phyloP scores from a whole-genome alignment of 2,329 filamentous ascomycete genomes.

The Ophiostoma australiae region DNA sequence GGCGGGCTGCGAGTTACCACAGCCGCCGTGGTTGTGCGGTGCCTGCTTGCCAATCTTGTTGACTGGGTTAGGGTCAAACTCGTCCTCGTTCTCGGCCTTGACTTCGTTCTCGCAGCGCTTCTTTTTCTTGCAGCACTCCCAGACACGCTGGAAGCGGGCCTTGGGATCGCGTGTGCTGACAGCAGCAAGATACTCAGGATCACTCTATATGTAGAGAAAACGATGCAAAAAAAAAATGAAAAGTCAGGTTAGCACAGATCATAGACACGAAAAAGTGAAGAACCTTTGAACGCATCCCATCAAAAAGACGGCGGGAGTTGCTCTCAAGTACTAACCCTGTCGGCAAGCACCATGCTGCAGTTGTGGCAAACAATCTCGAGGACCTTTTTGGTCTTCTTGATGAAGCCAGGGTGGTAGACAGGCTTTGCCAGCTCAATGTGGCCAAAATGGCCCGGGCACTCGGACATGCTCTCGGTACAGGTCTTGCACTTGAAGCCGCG shows the following conservation, averaged over 20 bases:
- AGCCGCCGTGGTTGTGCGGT: constrained; percentile 72
- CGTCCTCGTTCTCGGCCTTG: constrained; percentile 56
- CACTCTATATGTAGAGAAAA: constrained; percentile 52
- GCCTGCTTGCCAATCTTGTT: constrained; percentile 40
- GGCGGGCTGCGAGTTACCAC: constrained; percentile 83
- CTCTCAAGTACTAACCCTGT: constrained; percentile 79
- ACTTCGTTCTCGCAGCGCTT: constrained; percentile 75
- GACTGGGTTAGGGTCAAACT: constrained; percentile 52
- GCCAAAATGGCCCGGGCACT: constrained; percentile 96
- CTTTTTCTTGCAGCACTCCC: constrained; percentile 87
- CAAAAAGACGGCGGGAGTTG: constrained; percentile 17
- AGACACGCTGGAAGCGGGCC: constrained; percentile 86
- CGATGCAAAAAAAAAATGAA: constrained; percentile 30
- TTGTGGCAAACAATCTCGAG: constrained; percentile 98
- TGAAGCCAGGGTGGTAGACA: constrained; percentile 91
- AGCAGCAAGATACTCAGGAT: constrained; percentile 76
- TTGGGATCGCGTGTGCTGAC: constrained; percentile 87
- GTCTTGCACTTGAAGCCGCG: constrained; percentile 93
- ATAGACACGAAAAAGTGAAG: constrained; percentile 38
- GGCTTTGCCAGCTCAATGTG: constrained; percentile 97
- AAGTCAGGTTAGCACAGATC: constrained; percentile 53
- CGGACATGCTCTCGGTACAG: constrained; percentile 89
- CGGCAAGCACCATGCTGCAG: constrained; percentile 94
- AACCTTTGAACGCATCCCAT: constrained; percentile 37
- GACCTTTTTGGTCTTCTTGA: constrained; percentile 99